Evolutionary conservation across 441 rosid species (phyloP).

Genomic region (Erodium chrysanthum): DNA sequence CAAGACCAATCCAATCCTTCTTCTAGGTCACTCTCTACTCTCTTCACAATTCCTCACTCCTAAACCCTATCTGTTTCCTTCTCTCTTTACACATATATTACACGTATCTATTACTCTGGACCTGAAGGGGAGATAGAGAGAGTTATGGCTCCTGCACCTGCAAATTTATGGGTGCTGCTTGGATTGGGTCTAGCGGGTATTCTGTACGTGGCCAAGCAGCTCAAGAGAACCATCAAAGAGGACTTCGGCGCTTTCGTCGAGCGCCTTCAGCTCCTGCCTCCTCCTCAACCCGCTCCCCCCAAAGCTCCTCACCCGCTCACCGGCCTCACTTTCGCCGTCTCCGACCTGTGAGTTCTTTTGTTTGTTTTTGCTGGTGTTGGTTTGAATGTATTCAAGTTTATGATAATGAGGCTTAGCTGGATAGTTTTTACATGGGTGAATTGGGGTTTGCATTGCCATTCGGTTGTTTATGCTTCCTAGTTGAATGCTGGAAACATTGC

Average conservation of each 20-base stretch:
- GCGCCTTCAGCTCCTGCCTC: constrained; percentile 72
- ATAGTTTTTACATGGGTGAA: background rate
- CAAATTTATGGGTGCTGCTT: constrained; percentile 82
- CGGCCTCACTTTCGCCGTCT: constrained; percentile 67
- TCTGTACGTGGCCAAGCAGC: constrained; percentile 42
- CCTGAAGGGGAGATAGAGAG: background rate
- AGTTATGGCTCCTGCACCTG: constrained; percentile 48
- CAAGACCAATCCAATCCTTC: background rate
- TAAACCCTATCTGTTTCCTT: background rate
- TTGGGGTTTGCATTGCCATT: background rate
- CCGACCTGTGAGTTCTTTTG: constrained; percentile 65
- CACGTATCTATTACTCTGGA: background rate
- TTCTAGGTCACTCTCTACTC: background rate
- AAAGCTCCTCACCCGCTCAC: constrained; percentile 96
- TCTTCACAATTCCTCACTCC: background rate
- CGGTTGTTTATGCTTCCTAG: background rate
- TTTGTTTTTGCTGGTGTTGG: background rate
- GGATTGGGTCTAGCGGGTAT: constrained; percentile 87
- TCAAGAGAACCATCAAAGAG: constrained; percentile 52
- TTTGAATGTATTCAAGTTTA: background rate
- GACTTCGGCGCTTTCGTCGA: constrained; percentile 89
- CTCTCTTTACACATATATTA: too few relatives aligned
- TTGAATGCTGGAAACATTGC: background rate
- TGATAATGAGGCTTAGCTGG: background rate
- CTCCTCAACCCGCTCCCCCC: constrained; percentile 99